These are phyloP conservation scores for Trypanosoma mega DNA, from an alignment of 208 protist species.

Conservation along the genomic window DNA sequence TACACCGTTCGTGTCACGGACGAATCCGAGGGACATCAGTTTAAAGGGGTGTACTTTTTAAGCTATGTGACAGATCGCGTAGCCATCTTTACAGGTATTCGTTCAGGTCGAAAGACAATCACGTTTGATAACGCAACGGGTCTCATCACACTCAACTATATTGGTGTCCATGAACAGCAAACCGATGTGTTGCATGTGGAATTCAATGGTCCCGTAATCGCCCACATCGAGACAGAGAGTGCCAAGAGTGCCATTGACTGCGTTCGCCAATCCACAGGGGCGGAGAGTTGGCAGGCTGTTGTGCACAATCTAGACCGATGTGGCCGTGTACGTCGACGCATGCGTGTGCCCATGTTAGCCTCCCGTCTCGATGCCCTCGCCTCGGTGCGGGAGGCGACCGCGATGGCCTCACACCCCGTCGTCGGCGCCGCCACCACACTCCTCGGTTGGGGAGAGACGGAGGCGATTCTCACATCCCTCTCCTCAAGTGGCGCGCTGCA, in stretches of 20 bases:
- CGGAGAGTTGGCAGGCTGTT: conserved; percentile 44
- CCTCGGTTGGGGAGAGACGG: conserved; percentile 59
- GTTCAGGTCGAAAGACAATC: conserved; percentile 70
- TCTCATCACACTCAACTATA: conserved; percentile 44
- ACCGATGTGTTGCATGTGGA: conserved; percentile 24
- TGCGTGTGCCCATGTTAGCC: conserved; percentile 78
- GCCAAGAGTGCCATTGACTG: conserved; percentile 53
- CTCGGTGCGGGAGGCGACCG: conserved; percentile 53
- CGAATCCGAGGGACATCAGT: conserved; percentile 45
- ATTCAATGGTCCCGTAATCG: conserved; percentile 46
- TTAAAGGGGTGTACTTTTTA: conserved; percentile 72
- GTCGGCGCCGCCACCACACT: conserved; percentile 37
- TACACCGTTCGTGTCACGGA: conserved; percentile 65
- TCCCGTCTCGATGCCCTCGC: conserved; percentile 70
- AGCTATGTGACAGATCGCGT: conserved; percentile 39
- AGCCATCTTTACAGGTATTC: conserved; percentile 64
- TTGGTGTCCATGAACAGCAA: conserved; percentile 11
- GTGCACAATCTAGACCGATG: conserved; percentile 63
- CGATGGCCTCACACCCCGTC: conserved; percentile 17
- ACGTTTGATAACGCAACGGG: conserved; percentile 47
- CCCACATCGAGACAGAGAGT: conserved; percentile 44
- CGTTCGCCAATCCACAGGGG: conserved; percentile 21
- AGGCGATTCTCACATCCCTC: conserved; percentile 41
- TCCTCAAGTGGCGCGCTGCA: conserved; percentile 18
- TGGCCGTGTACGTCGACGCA: conserved; percentile 66